A percentile compares a stretch with the other conserved stretches of the same genome.
Conservation (phyloP, 2,329 filamentous ascomycete species). For the Metarhizium humberi region DNA sequence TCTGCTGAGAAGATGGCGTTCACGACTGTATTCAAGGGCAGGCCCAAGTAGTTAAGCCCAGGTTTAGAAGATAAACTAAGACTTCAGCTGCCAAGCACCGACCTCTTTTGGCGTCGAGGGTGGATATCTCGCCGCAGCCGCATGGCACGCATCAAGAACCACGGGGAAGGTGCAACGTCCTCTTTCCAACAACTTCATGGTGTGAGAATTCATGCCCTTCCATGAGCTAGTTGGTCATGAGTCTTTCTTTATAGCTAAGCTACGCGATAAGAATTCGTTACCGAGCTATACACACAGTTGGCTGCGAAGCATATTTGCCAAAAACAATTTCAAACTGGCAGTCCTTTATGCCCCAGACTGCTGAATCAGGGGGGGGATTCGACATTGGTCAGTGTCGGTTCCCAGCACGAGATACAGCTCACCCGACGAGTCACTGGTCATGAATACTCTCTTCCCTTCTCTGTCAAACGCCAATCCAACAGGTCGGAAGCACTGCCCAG, state of each 20-base stretch:
- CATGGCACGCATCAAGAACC: no score
- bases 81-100: not conserved
- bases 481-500: conserved; percentile 41
- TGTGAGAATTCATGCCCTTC: not conserved
- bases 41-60: not conserved
- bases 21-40: not conserved
- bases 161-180: no score
- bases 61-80: not conserved
- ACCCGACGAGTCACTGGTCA: conserved; percentile 43
- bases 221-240: not conserved
- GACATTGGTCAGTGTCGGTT: not conserved
- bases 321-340: not conserved
- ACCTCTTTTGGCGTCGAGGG: not conserved
- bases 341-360: not conserved
- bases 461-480: conserved; percentile 33
- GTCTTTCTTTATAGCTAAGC: not conserved
- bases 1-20: not conserved
- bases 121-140: not conserved
- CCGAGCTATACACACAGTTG: not conserved
- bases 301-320: not conserved
- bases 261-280: not conserved
- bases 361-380: not conserved
- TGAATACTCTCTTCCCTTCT: conserved; percentile 35
- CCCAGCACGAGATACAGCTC: conserved; percentile 40
- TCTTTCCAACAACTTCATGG: not conserved